Evolutionary conservation across 371 early-diverging fungal species (phyloP), one percentile per base, ranked within the genome.

Genomic region (Rhizomucor miehei): DNA sequence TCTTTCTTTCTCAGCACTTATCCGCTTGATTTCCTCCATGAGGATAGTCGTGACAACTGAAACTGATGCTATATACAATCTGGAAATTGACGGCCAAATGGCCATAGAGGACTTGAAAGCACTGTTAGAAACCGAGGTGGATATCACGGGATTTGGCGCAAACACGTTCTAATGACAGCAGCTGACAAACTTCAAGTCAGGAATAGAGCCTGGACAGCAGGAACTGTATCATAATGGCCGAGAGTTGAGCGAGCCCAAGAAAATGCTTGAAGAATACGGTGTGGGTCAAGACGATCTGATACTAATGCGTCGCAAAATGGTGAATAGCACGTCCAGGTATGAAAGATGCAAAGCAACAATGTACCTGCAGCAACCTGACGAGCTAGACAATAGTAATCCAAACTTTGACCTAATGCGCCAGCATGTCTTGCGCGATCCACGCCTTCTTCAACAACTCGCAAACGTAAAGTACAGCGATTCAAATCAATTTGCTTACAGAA

Each of bases 41-140:
- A 63, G 80, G 53, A 56, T 88, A 11, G 75, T 80, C 39, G 73
- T 89, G 21, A 85, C 86, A 11, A 83, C 82, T 12, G 84, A 86
- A 50, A 62, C 65, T 13, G 88, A 85, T 51, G 80, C 83, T 20
- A 57, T 88, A 25, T 84, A 84, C 55, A 79, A 77, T 59, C 60
- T 93, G 19, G 92, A 91, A 52, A 85, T 91, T 44, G 88, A 89
- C 67, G 81, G 79, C 11, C 81, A 85, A 62, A 89, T 90, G 84
- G 87, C 87, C 60, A 73, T 93, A 48, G 90, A 88, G 60, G 90
- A 90, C 67, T 71, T 95, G 41, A 80, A 85, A 58, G 93, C 92
- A 11, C 75, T 94, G 13, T 75, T 91, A 20, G 94, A 94, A 65
- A 86, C 79, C 16, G 92, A 93, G 73, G 86, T 91, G 64, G 11